Evolutionary conservation across 129 eudicot species (phyloP).

Genomic region (Pulicaria dysenterica): DNA sequence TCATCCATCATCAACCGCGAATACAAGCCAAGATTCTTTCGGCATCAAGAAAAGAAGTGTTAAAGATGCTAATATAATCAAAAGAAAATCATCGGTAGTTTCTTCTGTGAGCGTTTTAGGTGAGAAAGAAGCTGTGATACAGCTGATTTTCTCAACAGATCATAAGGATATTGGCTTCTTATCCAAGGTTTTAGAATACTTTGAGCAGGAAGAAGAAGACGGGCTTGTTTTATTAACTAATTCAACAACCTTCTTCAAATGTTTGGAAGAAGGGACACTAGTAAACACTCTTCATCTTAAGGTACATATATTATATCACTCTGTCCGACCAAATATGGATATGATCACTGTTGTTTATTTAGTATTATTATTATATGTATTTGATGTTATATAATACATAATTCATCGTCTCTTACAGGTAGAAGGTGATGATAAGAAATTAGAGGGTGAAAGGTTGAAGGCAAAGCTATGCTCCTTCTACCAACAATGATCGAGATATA

Average conservation of each 20-base stretch:
- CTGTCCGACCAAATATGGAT: not conserved
- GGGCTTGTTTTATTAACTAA: constrained; percentile 39
- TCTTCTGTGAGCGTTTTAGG: constrained; percentile 38
- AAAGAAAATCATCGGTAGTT: constrained; percentile 16
- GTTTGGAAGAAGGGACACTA: constrained; percentile 26
- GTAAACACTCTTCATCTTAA: constrained; percentile 47
- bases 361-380: too few species aligned
- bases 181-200: constrained; percentile 29
- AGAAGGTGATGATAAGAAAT: constrained; percentile 13
- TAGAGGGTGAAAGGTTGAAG: constrained; percentile 22
- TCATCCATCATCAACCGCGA: constrained; percentile 1
- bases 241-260: constrained; percentile 35
- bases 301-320: constrained; percentile 25
- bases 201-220: constrained; percentile 35
- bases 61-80: not conserved
- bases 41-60: constrained; percentile 14
- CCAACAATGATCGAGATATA: not conserved
- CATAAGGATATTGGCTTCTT: constrained; percentile 17
- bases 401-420: constrained; percentile 13
- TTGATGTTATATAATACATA: not conserved
- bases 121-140: constrained; percentile 44
- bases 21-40: not conserved
- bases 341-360: too few species aligned
- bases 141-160: constrained; percentile 36
- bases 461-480: constrained; percentile 22